A percentile compares a stretch with the other conserved stretches of the same genome.
Evolutionary conservation across 495 filamentous ascomycete species (phyloP).

Genomic region (Xylaria sp.): DNA sequence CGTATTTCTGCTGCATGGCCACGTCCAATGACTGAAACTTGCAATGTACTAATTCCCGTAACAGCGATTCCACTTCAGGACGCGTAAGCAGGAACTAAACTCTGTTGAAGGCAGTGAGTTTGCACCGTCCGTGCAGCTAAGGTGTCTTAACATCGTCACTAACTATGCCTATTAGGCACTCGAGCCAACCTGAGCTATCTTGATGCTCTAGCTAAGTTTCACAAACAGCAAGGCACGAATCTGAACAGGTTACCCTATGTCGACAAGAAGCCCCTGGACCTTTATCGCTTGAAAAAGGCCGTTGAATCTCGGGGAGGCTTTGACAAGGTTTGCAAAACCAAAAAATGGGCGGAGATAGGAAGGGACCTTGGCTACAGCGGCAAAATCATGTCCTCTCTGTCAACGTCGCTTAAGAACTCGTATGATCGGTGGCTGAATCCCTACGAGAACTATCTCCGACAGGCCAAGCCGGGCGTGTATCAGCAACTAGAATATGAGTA

Average conservation of each 20-base stretch:
- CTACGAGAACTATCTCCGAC: slow-evolving; percentile 92
- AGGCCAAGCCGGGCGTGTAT: slow-evolving; percentile 96
- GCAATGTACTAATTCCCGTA: slow-evolving; percentile 28
- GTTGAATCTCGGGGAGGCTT: slow-evolving; percentile 94
- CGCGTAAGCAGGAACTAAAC: slow-evolving; percentile 95
- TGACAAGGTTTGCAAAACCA: slow-evolving; percentile 92
- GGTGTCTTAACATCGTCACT: slow-evolving; percentile 11
- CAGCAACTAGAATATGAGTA: slow-evolving; percentile 93
- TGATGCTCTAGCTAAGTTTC: slow-evolving; percentile 93
- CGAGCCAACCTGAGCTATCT: slow-evolving; percentile 96
- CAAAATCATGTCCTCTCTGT: slow-evolving; percentile 99
- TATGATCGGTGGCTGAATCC: slow-evolving; percentile 95
- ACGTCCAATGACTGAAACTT: not conserved
- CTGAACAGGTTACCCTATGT: slow-evolving; percentile 94
- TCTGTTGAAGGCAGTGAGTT: slow-evolving; percentile 96
- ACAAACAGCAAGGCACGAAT: slow-evolving; percentile 94
- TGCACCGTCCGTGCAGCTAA: slow-evolving; percentile 24
- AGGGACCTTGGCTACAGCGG: slow-evolving; percentile 97
- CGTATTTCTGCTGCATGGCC: slow-evolving; percentile 26
- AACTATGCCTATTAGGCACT: slow-evolving; percentile 66
- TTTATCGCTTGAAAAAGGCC: slow-evolving; percentile 96
- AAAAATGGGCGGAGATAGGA: slow-evolving; percentile 99
- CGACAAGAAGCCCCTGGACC: slow-evolving; percentile 95
- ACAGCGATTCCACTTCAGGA: slow-evolving; percentile 96
- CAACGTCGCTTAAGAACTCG: slow-evolving; percentile 97